Base-by-base conservation (phyloP, 192 early-diverging fungal species). In the Chytriomyces sp. region DNA sequence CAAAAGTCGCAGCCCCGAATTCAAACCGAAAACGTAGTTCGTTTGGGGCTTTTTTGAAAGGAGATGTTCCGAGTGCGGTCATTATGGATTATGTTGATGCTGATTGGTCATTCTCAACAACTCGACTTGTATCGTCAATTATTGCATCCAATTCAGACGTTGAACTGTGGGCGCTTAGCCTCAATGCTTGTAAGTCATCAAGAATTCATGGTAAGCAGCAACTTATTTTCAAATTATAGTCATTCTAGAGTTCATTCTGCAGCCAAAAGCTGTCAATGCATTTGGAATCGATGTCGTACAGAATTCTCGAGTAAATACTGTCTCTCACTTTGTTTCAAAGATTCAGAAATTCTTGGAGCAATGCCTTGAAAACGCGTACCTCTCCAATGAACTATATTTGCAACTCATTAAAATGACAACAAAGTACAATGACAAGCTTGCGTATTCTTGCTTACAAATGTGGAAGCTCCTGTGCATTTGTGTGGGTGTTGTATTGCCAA, bases 341-440 rank as follows among this genome's bases (percentile, higher is more conserved):
- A 61, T 84, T 3, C 82, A 84, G 39, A 52, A 25, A 7, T 37
- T 78, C 19, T 40, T 75, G 8, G 74, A 74, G 30, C 71, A 75
- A 33, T 82, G 80, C 41, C 4, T 84, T 19, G 73, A 79, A 2
- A 38, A 25, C 7, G 73, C 76, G 1, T 53, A 41, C 5, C 54
- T 79, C 17, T 53, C 71, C 3, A 79, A 84, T 52, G 83, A 84
- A 55, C 70, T 84, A 14, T 84, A 82, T 52, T 56, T 84, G 34
- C 83, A 84, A 44, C 63, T 84, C 5, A 75, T 84, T 54, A 81
- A 82, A 49, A 71, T 78, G 52, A 82, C 83, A 25, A 70, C 73
- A 26, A 77, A 71, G 22, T 69, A 82, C 57, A 70, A 76, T 1
- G 76, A 80, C 5, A 59, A 72, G 25, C 69, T 78, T 53, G 36